These are phyloP conservation scores for Eryngium alpinum DNA, from an alignment of 140 eudicot species.

Conservation along the genomic window DNA sequence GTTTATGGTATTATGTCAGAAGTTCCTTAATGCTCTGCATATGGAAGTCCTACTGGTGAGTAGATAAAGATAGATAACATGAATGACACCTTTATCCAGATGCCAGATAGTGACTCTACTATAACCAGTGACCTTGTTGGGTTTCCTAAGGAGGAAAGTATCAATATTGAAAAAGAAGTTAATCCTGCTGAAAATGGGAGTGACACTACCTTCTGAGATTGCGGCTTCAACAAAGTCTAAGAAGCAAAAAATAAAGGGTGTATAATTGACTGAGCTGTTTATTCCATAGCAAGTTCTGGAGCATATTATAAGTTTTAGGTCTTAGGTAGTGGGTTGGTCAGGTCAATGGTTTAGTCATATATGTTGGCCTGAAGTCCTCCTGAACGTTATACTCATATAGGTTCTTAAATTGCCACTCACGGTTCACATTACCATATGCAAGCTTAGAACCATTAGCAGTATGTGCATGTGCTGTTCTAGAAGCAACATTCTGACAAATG, in stretches of 20 bases:
- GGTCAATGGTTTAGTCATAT: conserved; percentile 39
- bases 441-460: conserved; percentile 27
- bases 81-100: conserved; percentile 31
- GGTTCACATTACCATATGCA: conserved; percentile 29
- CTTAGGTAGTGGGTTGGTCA: conserved; percentile 99
- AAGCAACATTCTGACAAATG: conserved; percentile 31
- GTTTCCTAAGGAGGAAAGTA: conserved; percentile 35
- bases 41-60: conserved; percentile 28
- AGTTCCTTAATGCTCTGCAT: conserved; percentile 29
- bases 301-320: conserved; percentile 79
- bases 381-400: too few species aligned
- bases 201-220: conserved; percentile 33
- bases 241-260: conserved; percentile 83
- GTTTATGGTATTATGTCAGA: conserved; percentile 47
- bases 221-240: conserved; percentile 67
- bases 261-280: conserved; percentile 79
- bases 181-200: conserved; percentile 42
- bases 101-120: conserved; percentile 24
- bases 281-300: conserved; percentile 89
- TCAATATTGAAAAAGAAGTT: conserved; percentile 55
- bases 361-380: not conserved
- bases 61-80: conserved; percentile 35
- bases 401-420: conserved; percentile 46
- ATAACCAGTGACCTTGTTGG: conserved; percentile 27
- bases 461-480: conserved; percentile 34